phyloP scores from a whole-genome alignment of 1,139 yeast genomes.

The Dujonia santamariae region DNA sequence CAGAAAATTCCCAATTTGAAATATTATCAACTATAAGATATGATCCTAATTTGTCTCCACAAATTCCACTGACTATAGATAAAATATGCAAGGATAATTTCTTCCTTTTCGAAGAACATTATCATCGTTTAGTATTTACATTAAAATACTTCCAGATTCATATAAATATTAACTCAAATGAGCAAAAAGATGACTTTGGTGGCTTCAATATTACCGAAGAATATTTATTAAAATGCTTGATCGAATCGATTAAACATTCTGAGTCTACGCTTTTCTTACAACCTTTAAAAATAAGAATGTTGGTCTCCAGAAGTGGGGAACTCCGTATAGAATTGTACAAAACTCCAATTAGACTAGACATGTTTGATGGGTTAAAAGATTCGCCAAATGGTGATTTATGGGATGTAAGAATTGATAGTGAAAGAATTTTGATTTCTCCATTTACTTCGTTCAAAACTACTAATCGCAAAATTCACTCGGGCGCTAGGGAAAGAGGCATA shows the following conservation, averaged over 20 bases:
- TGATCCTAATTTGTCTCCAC: slow-evolving; percentile 51
- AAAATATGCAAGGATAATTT: slow-evolving; percentile 39
- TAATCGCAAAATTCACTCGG: slow-evolving; percentile 57
- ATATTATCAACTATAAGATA: slow-evolving; percentile 69
- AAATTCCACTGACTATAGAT: slow-evolving; percentile 20
- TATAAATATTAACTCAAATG: slow-evolving; percentile 6
- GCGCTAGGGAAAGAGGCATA: slow-evolving; percentile 53
- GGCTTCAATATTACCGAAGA: slow-evolving; percentile 38
- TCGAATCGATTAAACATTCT: slow-evolving; percentile 33
- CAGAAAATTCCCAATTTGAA: slow-evolving; percentile 38
- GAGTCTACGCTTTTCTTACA: slow-evolving; percentile 22
- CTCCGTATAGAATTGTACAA: slow-evolving; percentile 50
- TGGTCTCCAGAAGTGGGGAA: slow-evolving; percentile 47
- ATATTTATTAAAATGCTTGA: slow-evolving; percentile 42
- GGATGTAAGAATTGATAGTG: slow-evolving; percentile 61
- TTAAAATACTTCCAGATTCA: slow-evolving; percentile 48
- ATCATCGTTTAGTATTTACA: slow-evolving; percentile 53
- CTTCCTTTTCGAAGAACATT: slow-evolving; percentile 64
- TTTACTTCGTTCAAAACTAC: slow-evolving; percentile 92
- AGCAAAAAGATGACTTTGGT: slow-evolving; percentile 21
- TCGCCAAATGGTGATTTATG: slow-evolving; percentile 29
- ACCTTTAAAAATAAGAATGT: slow-evolving; percentile 60
- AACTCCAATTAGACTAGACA: slow-evolving; percentile 31
- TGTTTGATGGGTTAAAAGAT: slow-evolving; percentile 42
- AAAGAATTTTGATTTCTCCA: slow-evolving; percentile 57